Base-by-base conservation (phyloP, 352 stramenopile species). In the Pythium pectinolyticum region DNA sequence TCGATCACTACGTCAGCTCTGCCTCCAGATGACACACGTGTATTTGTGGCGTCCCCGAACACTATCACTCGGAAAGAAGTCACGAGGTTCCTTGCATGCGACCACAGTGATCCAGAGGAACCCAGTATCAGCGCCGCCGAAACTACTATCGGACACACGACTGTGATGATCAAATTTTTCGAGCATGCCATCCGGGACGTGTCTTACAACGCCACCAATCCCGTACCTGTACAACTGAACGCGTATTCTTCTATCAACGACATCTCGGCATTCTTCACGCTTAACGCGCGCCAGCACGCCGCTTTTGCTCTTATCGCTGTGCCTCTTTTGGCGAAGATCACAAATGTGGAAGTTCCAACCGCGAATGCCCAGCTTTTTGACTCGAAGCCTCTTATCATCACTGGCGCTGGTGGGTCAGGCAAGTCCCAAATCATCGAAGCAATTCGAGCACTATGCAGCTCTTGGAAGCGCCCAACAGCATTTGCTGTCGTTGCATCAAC, bases 361-460 rank as follows among this genome's bases (percentile, higher is more conserved):
- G 0, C 19, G 5, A 14, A 27, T 7, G 27, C 30, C 3, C 15
- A 14, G 3, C 9, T 65, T 0, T 69, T 73, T 39, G 52, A 56
- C 51, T 34, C 0, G 0, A 24, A 12, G 19, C 61, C 67, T 15
- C 1, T 71, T 9, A 67, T 67, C 20, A 52, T 74, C n/a, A 68
- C 67, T 3, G 62, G 62, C 5, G 57, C 62, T 5, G 63, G 63
- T 15, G 67, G 62, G 0, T 72, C 63, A 0, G 63, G 67, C 2
- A 75, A 74, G 19, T 63, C 67, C 6, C 46, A 55, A 10, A 67
- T 75, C 30, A 61, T 72, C 15, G 49, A 49, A 0, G 63, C 63
- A 0, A 34, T 72, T 12, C 55, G 51, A 11, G 22, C 20, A 1
- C 22, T 74, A 0, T 35, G 46, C 22, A 5, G 10, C 0, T 19